A percentile compares a stretch with the other conserved stretches of the same genome.
phyloP scores from a whole-genome alignment of 2,329 filamentous ascomycete genomes.

The Nannizzia gypsea region DNA sequence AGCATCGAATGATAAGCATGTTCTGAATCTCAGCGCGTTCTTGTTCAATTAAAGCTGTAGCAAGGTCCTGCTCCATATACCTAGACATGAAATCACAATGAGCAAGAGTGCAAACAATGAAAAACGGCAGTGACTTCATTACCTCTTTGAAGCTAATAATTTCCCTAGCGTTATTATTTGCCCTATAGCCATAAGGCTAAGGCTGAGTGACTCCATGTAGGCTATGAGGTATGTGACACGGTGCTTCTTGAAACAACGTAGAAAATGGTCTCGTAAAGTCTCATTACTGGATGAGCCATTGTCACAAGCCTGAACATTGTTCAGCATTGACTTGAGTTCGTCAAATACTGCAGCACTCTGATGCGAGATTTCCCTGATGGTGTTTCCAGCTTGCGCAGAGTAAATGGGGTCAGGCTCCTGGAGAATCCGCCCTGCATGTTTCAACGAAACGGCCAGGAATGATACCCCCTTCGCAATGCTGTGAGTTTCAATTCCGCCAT shows the following conservation, averaged over 20 bases:
- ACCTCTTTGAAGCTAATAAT: constrained; percentile 22
- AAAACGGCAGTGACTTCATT: background rate
- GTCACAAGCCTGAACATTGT: constrained; percentile 23
- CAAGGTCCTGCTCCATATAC: background rate
- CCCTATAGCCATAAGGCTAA: constrained; percentile 30
- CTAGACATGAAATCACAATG: background rate
- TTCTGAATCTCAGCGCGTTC: constrained; percentile 34
- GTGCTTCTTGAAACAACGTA: constrained; percentile 32
- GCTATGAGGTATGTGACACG: constrained; percentile 32
- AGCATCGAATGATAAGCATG: constrained; percentile 34
- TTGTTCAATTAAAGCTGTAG: constrained; percentile 18
- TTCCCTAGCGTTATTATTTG: constrained; percentile 30
- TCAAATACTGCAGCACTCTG: constrained; percentile 30
- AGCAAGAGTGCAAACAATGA: background rate
- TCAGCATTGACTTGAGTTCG: constrained; percentile 34
- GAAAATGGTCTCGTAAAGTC: constrained; percentile 27
- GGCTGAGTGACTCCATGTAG: constrained; percentile 31
- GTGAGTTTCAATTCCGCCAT: constrained; percentile 30
- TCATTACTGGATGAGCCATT: constrained; percentile 18
- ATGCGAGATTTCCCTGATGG: constrained; percentile 28
- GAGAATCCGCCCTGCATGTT: constrained; percentile 27
- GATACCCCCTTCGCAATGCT: constrained; percentile 33
- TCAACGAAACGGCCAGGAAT: constrained; percentile 30
- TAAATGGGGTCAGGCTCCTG: constrained; percentile 23
- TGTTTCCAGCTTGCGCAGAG: constrained; percentile 25